Conservation (phyloP, 2,329 filamentous ascomycete species). For the Xenoacremonium recifei region DNA sequence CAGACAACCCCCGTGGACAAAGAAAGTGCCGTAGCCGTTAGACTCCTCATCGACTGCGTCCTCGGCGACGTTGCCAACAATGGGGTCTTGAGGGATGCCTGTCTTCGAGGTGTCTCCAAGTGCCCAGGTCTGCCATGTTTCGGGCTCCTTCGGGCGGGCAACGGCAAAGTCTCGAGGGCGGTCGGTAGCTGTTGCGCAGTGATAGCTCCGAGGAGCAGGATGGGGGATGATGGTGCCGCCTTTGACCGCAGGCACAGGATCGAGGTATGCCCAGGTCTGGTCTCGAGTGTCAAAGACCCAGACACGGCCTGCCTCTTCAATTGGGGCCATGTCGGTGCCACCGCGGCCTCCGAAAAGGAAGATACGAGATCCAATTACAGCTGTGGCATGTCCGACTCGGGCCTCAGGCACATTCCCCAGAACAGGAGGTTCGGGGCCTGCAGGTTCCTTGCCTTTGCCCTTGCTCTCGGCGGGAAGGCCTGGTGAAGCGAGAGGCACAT, state of each 20-base stretch:
- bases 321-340: slow-evolving; percentile 63
- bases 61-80: slow-evolving; percentile 56
- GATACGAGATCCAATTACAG: slow-evolving; percentile 66
- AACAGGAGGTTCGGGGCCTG: slow-evolving; percentile 21
- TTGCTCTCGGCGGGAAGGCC: slow-evolving; percentile 21
- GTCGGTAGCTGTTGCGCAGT: slow-evolving; percentile 57
- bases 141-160: slow-evolving; percentile 33
- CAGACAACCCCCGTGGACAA: slow-evolving; percentile 75
- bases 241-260: slow-evolving; percentile 50
- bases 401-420: slow-evolving; percentile 57
- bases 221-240: slow-evolving; percentile 38
- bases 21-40: slow-evolving; percentile 65
- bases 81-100: slow-evolving; percentile 58
- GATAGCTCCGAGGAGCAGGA: slow-evolving; percentile 70
- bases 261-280: slow-evolving; percentile 63
- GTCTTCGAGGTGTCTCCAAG: slow-evolving; percentile 52
- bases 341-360: slow-evolving; percentile 82
- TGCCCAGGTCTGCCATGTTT: slow-evolving; percentile 56
- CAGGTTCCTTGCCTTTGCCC: slow-evolving; percentile 41
- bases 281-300: slow-evolving; percentile 72
- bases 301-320: slow-evolving; percentile 72
- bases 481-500: slow-evolving; percentile 38
- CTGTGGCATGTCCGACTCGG: slow-evolving; percentile 71
- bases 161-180: slow-evolving; percentile 52
- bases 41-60: slow-evolving; percentile 58